phyloP scores from a whole-genome alignment of 2,329 filamentous ascomycete species.

The Penicillium aurantiogriseum region DNA sequence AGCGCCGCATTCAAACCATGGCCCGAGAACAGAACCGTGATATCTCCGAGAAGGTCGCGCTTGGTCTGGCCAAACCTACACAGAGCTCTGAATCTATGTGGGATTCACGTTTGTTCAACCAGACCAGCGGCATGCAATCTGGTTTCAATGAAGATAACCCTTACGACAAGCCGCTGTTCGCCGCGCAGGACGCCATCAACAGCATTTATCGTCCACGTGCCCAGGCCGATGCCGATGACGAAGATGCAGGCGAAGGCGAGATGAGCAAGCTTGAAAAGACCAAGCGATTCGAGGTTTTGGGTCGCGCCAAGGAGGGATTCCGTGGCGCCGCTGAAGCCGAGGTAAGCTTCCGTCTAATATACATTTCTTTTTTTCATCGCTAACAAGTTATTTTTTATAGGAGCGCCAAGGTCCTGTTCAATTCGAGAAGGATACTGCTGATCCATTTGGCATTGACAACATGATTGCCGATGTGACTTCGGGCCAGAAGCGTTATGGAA shows the following conservation, averaged over 20 bases:
- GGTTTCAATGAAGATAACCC: conserved; percentile 97
- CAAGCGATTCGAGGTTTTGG: conserved; percentile 83
- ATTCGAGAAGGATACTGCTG: conserved; percentile 84
- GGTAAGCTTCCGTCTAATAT: conserved; percentile 47
- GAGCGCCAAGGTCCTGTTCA: conserved; percentile 87
- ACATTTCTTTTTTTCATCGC: neutral
- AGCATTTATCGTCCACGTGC: conserved; percentile 86
- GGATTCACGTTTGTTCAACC: conserved; percentile 92
- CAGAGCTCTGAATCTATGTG: conserved; percentile 93
- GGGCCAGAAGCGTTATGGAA: conserved; percentile 46
- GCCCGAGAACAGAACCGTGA: conserved; percentile 94
- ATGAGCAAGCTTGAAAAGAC: conserved; percentile 86
- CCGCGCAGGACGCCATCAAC: conserved; percentile 89
- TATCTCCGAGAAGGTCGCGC: conserved; percentile 93
- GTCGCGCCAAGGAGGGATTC: conserved; percentile 79
- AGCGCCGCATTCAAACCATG: conserved; percentile 87
- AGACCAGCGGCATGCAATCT: conserved; percentile 82
- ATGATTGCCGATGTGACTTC: conserved; percentile 78
- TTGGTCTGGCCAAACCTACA: conserved; percentile 92
- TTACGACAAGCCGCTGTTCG: conserved; percentile 96
- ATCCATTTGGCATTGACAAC: conserved; percentile 92
- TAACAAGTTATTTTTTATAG: conserved; percentile 39
- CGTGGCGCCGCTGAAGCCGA: conserved; percentile 79
- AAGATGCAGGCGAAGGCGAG: conserved; percentile 74
- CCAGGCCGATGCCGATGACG: conserved; percentile 70